Base-by-base conservation (phyloP, 148 eudicot genomes). In the Vaccinium macrocarpon region DNA sequence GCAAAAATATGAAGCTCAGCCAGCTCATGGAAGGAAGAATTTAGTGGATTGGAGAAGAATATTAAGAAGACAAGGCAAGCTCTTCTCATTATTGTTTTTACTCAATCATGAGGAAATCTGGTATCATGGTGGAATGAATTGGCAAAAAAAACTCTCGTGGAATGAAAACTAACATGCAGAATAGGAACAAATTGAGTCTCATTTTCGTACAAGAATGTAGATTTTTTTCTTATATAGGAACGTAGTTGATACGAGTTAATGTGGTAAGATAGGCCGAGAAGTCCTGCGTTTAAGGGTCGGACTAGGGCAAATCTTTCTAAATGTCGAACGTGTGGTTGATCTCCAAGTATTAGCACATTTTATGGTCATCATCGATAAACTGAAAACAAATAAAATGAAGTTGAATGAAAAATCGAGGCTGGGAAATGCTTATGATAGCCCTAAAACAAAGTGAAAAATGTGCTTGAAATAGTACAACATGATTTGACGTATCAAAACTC, bases 321-420 rank as follows among this genome's bases (percentile, higher is more conserved):
- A 88, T 86, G 81, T 88, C 86, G 48, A 88, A 88, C 53, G 85
- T 81, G 78, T 86, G 84, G 75, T 84, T 84, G 56, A 88, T 82
- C 83, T 88, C 85, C 85, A 82, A 23, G 87, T 86, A n/a, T n/a
- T n/a, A 79, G 73, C 90, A 86, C 32, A 80, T 86, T 79, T 79
- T 38, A 56, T 32, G 35, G 2, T 88, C 88, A 49, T 88, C 90
- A 19, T 88, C 86, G 56, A 82, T 16, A 76, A 86, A 86, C 90
- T 86, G 82, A 21, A 84, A 80, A n/a, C 84, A 75, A 21, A 55
- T 50, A 56, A 52, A 64, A 78, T 10, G 23, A 79, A 79, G 72
- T 14, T 15, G 32, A 18, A 7, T 19, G 29, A 21, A 2, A 80
- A 18, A 12, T 23, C 35, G 56, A 57, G 19, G 1, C 8, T 1